phyloP scores from a whole-genome alignment of 805 yeast genomes.

The Starmera dryadoides region DNA sequence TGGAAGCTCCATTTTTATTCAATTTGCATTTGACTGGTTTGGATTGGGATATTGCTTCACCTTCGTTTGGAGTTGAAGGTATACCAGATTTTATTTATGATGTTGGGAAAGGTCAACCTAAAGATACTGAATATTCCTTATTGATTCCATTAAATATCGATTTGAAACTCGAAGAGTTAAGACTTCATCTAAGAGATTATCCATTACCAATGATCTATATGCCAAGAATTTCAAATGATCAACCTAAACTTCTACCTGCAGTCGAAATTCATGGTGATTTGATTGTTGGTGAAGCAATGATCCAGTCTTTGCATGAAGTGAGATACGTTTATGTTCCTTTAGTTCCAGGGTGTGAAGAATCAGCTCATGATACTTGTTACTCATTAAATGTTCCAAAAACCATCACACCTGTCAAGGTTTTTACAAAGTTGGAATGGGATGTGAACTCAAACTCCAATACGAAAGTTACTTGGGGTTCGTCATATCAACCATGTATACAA shows the following conservation, averaged over 20 bases:
- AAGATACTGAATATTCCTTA: constrained; percentile 58
- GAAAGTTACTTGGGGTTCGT: constrained; percentile 75
- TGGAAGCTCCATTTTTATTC: constrained; percentile 45
- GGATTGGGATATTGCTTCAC: constrained; percentile 40
- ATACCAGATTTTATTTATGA: constrained; percentile 58
- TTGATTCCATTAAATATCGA: constrained; percentile 58
- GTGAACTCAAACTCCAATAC: constrained; percentile 53
- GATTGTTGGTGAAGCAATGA: constrained; percentile 60
- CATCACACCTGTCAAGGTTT: constrained; percentile 66
- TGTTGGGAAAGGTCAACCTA: constrained; percentile 80
- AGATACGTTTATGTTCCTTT: constrained; percentile 59
- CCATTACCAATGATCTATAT: constrained; percentile 78
- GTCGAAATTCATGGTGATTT: constrained; percentile 52
- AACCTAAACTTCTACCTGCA: constrained; percentile 18
- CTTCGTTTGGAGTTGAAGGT: constrained; percentile 41
- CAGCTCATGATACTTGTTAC: constrained; percentile 35
- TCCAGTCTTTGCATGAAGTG: constrained; percentile 40
- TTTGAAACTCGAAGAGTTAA: constrained; percentile 48
- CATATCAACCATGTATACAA: constrained; percentile 78
- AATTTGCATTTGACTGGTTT: constrained; percentile 42
- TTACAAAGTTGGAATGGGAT: constrained; percentile 48
- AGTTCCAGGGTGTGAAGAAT: constrained; percentile 35
- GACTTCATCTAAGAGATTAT: constrained; percentile 75
- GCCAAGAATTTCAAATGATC: constrained; percentile 40
- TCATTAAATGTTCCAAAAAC: constrained; percentile 67